Conservation (phyloP, 805 yeast genomes). For the Metschnikowia kunwiensis region DNA sequence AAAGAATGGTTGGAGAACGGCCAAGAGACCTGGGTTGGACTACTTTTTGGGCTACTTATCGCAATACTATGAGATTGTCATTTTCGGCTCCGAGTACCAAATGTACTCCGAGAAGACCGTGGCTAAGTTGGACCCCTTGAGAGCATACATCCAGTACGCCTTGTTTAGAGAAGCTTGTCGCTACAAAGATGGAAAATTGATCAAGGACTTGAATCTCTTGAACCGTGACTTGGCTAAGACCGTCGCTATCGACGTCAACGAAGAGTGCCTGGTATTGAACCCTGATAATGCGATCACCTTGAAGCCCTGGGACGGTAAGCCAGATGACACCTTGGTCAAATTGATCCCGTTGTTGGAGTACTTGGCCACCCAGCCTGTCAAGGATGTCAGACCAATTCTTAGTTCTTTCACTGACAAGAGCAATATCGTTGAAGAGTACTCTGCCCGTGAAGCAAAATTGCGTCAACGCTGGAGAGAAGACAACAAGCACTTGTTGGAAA, state of each 20-base stretch:
- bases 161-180: slow-evolving; percentile 89
- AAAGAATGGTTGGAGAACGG: slow-evolving; percentile 95
- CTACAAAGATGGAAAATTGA: slow-evolving; percentile 80
- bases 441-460: slow-evolving; percentile 69
- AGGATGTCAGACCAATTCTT: slow-evolving; percentile 88
- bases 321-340: slow-evolving; percentile 74
- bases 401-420: slow-evolving; percentile 65
- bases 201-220: slow-evolving; percentile 85
- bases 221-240: slow-evolving; percentile 88
- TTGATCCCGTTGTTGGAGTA: slow-evolving; percentile 93
- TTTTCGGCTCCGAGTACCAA: slow-evolving; percentile 82
- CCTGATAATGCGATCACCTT: slow-evolving; percentile 92
- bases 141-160: slow-evolving; percentile 82
- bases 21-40: slow-evolving; percentile 97
- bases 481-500: slow-evolving; percentile 35
- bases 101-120: slow-evolving; percentile 82
- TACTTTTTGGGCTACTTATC: slow-evolving; percentile 93
- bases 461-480: slow-evolving; percentile 69
- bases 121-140: slow-evolving; percentile 88
- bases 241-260: slow-evolving; percentile 73
- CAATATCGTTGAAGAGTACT: slow-evolving; percentile 74
- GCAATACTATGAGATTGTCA: slow-evolving; percentile 92
- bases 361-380: slow-evolving; percentile 79
- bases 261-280: slow-evolving; percentile 70
- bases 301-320: slow-evolving; percentile 80